phyloP scores from a whole-genome alignment of 2,329 filamentous ascomycete species.

The Botrytis galanthina region DNA sequence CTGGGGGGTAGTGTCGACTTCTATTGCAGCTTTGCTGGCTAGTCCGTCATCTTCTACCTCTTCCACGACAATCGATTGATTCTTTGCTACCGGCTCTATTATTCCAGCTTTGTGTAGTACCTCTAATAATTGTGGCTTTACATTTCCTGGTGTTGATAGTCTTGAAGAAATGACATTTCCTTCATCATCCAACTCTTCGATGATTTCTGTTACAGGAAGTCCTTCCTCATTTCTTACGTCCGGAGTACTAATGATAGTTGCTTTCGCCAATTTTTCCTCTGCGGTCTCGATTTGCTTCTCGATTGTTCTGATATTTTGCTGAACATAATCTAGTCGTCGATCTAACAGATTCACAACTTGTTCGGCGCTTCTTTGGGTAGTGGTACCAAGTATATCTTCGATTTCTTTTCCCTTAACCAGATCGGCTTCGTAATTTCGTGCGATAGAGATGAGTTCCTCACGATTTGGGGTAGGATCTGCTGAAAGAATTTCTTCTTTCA shows the following conservation, averaged over 20 bases:
- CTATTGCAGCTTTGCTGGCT: slow-evolving; percentile 4
- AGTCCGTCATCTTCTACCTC: slow-evolving; percentile 22
- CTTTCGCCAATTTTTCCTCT: slow-evolving; percentile 67
- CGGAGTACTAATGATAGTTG: slow-evolving; percentile 58
- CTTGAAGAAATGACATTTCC: slow-evolving; percentile 75
- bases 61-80: slow-evolving; percentile 10
- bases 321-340: slow-evolving; percentile 84
- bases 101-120: slow-evolving; percentile 76
- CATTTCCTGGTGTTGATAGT: slow-evolving; percentile 64
- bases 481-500: slow-evolving; percentile 75
- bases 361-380: slow-evolving; percentile 50
- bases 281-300: slow-evolving; percentile 65
- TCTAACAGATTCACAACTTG: slow-evolving; percentile 68
- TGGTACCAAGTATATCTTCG: slow-evolving; percentile 46
- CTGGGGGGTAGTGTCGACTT: slow-evolving; percentile 13
- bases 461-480: slow-evolving; percentile 45
- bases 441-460: slow-evolving; percentile 53
- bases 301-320: slow-evolving; percentile 72
- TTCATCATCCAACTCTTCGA: slow-evolving; percentile 88
- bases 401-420: slow-evolving; percentile 61
- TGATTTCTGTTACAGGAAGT: slow-evolving; percentile 82
- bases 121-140: slow-evolving; percentile 66
- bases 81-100: slow-evolving; percentile 26
- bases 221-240: slow-evolving; percentile 65
- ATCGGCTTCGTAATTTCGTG: slow-evolving; percentile 51